A percentile compares a stretch with the other conserved stretches of the same genome.
Evolutionary conservation across 495 filamentous ascomycete genomes (phyloP).

Genomic region (Neurospora sp.): DNA sequence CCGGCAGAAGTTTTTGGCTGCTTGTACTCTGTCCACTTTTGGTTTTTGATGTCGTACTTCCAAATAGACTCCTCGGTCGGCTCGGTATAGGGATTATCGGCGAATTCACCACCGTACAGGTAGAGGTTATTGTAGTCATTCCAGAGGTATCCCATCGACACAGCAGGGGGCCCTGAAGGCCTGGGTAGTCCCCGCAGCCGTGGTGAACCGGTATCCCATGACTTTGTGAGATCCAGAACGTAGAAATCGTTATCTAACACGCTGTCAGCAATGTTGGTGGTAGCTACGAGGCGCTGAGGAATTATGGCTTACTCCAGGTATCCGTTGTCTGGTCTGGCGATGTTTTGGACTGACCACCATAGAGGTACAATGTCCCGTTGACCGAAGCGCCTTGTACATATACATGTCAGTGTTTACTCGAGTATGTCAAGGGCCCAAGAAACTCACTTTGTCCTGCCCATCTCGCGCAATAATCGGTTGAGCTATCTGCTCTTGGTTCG

Average conservation of each 20-base stretch:
- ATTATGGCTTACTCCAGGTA: constrained; percentile 51
- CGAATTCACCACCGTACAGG: constrained; percentile 64
- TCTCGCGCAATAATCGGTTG: constrained; percentile 51
- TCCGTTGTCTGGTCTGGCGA: constrained; percentile 41
- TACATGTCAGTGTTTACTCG: constrained; percentile 5
- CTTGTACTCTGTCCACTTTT: constrained; percentile 51
- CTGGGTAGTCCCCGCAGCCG: constrained; percentile 48
- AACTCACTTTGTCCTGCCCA: constrained; percentile 57
- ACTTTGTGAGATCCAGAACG: constrained; percentile 51
- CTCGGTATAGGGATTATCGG: constrained; percentile 42
- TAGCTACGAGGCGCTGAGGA: background rate
- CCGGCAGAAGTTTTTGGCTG: constrained; percentile 47
- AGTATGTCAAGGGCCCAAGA: background rate
- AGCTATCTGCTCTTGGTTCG: constrained; percentile 31
- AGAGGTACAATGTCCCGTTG: constrained; percentile 67
- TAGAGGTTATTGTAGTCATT: constrained; percentile 54
- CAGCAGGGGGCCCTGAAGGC: constrained; percentile 58
- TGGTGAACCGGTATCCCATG: constrained; percentile 58
- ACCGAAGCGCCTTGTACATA: constrained; percentile 38
- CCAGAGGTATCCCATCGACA: constrained; percentile 65
- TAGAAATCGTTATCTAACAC: constrained; percentile 58
- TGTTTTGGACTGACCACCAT: constrained; percentile 53
- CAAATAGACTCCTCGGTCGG: constrained; percentile 51
- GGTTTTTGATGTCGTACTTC: constrained; percentile 51
- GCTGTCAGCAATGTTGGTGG: constrained; percentile 13